phyloP scores from a whole-genome alignment of 176 grass and related monocot genomes.

The maize (Zea mays) region Zm-B73-REFERENCE-NAM-5.0 NC_050101.1:113075501-113076000 shows the following conservation, averaged over 20 bases:
- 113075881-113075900: constrained; percentile 31
- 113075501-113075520: constrained; percentile 96
- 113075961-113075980: constrained; percentile 3
- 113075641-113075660: constrained; percentile 57
- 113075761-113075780: constrained; percentile 11
- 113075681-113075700: constrained; percentile 30
- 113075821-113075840: neutral
- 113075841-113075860: constrained; percentile 38
- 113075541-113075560: constrained; percentile 62
- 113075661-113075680: constrained; percentile 34
- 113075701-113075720: constrained; percentile 30
- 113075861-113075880: constrained; percentile 23
- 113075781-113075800: constrained; percentile 5
- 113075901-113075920: constrained; percentile 44
- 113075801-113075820: neutral
- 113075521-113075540: constrained; percentile 74
- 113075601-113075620: constrained; percentile 74
- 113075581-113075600: constrained; percentile 53
- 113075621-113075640: constrained; percentile 69
- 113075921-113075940: constrained; percentile 3
- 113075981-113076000: neutral
- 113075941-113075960: neutral
- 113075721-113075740: constrained; percentile 4
- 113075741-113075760: neutral
- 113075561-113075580: constrained; percentile 49